phyloP scores from a whole-genome alignment of 208 protist genomes.

The Tritrichomonas foetus region DNA sequence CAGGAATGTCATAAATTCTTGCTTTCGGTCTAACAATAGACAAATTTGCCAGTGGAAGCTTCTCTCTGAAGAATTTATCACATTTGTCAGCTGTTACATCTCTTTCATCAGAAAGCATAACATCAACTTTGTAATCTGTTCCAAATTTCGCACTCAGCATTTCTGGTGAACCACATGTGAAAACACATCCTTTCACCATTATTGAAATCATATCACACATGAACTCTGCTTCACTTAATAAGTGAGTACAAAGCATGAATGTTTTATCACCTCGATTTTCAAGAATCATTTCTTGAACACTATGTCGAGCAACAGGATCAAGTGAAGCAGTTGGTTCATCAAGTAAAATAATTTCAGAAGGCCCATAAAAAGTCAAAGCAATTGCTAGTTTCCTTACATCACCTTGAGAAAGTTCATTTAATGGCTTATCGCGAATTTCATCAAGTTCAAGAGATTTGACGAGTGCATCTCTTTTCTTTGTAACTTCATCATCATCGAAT shows the following conservation, averaged over 20 bases:
- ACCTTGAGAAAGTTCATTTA: background rate
- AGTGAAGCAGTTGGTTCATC: too few relatives aligned
- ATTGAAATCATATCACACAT: slow-evolving; percentile 9
- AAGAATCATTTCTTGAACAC: slow-evolving; percentile 5
- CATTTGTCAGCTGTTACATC: background rate
- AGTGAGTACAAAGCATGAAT: too few relatives aligned
- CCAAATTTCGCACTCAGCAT: background rate
- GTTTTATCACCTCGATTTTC: background rate
- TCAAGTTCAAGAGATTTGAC: background rate
- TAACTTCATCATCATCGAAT: background rate
- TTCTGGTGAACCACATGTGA: slow-evolving; percentile 9
- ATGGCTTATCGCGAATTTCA: background rate
- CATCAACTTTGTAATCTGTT: slow-evolving; percentile 30
- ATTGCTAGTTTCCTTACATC: slow-evolving; percentile 17
- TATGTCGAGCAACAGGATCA: too few relatives aligned
- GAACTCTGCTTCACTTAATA: slow-evolving; percentile 23
- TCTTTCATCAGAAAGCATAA: background rate
- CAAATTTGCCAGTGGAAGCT: background rate
- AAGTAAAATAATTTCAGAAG: background rate
- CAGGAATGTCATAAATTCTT: slow-evolving; percentile 1
- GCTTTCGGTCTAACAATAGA: background rate
- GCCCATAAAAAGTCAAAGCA: background rate
- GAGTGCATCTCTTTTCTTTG: background rate
- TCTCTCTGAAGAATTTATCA: background rate
- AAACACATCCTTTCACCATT: slow-evolving; percentile 10